phyloP scores from a whole-genome alignment of 2,329 filamentous ascomycete species.

The Diaporthe vaccinii region DNA sequence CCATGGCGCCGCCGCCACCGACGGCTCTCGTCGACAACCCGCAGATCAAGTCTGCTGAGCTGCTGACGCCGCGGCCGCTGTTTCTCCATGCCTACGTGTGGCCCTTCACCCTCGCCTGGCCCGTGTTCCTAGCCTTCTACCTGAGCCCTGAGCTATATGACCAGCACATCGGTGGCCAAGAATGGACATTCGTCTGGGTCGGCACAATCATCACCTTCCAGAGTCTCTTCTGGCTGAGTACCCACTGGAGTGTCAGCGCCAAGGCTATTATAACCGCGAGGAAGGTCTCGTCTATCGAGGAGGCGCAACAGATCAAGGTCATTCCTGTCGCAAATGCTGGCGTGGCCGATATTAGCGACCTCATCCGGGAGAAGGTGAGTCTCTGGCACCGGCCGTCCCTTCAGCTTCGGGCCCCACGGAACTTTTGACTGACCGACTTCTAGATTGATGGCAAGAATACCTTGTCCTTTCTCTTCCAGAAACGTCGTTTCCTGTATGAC shows the following conservation, averaged over 20 bases:
- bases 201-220: constrained; percentile 90
- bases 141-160: constrained; percentile 87
- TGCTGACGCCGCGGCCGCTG: constrained; percentile 87
- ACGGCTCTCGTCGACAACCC: constrained; percentile 83
- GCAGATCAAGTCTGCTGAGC: constrained; percentile 88
- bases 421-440: constrained; percentile 35
- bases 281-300: constrained; percentile 76
- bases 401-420: background rate
- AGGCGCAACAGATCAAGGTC: constrained; percentile 91
- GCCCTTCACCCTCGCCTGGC: constrained; percentile 94
- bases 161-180: constrained; percentile 89
- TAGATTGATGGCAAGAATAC: constrained; percentile 80
- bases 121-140: constrained; percentile 90
- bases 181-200: constrained; percentile 98
- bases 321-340: constrained; percentile 92
- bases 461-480: constrained; percentile 95
- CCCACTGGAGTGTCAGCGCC: constrained; percentile 96
- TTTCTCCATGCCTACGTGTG: constrained; percentile 90
- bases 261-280: constrained; percentile 85
- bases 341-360: constrained; percentile 85
- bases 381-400: constrained; percentile 31
- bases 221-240: constrained; percentile 92
- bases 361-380: constrained; percentile 79
- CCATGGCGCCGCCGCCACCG: constrained; percentile 65
- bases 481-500: constrained; percentile 93